Evolutionary conservation across 208 protist species (phyloP), one percentile per base, ranked within the genome.

Genomic region (Wallacemonas sp.): DNA sequence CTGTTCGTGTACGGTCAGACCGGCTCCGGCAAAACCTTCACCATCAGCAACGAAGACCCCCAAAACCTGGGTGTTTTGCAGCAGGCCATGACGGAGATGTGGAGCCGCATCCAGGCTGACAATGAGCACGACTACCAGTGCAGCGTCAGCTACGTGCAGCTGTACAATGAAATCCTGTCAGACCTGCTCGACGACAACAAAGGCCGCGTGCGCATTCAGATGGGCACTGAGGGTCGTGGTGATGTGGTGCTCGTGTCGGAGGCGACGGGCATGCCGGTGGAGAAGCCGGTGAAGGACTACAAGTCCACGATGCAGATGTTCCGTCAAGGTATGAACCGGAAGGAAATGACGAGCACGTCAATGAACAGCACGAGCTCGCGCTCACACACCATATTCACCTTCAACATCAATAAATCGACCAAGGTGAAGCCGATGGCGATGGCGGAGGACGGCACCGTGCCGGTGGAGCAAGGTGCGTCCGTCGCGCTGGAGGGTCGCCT

Each of bases 1-100:
- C 72, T 97, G 27, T 97, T 97, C 63, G 88, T 94, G 54, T 97
- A 97, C 69, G 91, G 91, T 17, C 91, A 97, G 69, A 97, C 91
- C 27, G 91, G 91, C 34, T 91, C 86, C 26, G 91, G 91, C 65
- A 97, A 97, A 66, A 95, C 91, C 46, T 97, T 88, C 70, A 97
- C 91, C 12, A 93, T 97, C 55, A 95, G 87, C 54, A 94, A 94
- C 65, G 79, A 96, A 2, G 89, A 94, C 66, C 77, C 77, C 2
- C 66, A 93, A n/a, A 86, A 93, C 45, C 75, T 78, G 41, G 91
- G 91, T 80, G 82, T 96, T 59, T 61, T 96, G 65, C 89, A 96
- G 75, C 86, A 91, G 71, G 55, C 83, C 1, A 80, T 95, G 65
- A 41, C 39, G 26, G 78, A 92, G 14, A 83, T 91, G 21, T 96